Conservation (phyloP, 2,329 filamentous ascomycete species). For the Colletotrichum costaricense region DNA sequence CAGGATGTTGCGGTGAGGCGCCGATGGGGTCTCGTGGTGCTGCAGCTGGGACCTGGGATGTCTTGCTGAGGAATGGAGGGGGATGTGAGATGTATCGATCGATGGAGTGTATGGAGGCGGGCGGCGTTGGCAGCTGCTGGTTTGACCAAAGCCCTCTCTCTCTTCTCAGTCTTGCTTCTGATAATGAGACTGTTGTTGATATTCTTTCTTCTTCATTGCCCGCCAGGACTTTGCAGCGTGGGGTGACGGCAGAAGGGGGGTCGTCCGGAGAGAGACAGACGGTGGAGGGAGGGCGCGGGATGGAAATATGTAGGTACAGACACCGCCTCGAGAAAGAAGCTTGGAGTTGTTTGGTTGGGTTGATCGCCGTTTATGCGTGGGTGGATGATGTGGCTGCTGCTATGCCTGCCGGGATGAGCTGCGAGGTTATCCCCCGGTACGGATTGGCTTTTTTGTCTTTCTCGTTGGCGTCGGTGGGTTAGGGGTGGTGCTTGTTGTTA, state of each 20-base stretch:
- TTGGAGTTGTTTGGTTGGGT: neutral
- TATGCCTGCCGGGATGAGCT: slow-evolving; percentile 18
- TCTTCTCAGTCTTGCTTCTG: neutral
- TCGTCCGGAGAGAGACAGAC: neutral
- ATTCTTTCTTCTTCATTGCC: neutral
- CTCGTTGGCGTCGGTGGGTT: slow-evolving; percentile 19
- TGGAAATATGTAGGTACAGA: slow-evolving; percentile 24
- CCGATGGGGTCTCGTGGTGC: slow-evolving; percentile 32
- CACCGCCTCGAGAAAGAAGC: neutral
- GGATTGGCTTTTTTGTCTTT: slow-evolving; percentile 1
- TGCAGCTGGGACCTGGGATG: slow-evolving; percentile 34
- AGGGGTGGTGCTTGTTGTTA: slow-evolving; percentile 3
- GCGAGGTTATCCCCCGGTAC: slow-evolving; percentile 9
- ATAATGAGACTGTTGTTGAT: neutral
- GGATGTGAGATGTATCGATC: neutral
- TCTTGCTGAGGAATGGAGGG: slow-evolving; percentile 35
- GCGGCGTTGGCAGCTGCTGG: neutral
- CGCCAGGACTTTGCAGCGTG: slow-evolving; percentile 15
- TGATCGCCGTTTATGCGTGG: slow-evolving; percentile 28
- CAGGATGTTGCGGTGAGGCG: slow-evolving; percentile 35
- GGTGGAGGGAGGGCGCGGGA: neutral
- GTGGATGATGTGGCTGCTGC: slow-evolving; percentile 25
- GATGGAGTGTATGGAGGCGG: neutral
- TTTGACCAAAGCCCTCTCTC: neutral
- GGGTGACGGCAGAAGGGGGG: neutral